phyloP scores from a whole-genome alignment of 2,329 filamentous ascomycete species.

The Ophiostoma novo-ulmi region DNA sequence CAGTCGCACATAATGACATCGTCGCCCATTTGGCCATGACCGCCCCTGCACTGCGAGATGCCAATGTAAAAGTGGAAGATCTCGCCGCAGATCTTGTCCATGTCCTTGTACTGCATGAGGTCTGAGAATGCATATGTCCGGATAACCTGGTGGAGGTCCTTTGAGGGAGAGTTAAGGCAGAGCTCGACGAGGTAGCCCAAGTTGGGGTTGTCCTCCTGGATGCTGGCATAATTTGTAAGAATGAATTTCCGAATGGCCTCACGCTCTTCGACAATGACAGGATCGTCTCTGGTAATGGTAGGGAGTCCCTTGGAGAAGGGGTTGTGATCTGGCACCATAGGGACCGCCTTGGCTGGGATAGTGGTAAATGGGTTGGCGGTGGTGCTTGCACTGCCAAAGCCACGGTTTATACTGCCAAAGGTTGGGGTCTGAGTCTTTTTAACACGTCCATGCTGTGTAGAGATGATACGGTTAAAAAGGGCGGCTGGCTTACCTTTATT shows the following conservation, averaged over 20 bases:
- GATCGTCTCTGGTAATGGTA: background rate
- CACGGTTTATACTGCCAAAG: background rate
- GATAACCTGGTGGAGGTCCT: slow-evolving; percentile 6
- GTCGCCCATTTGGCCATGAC: slow-evolving; percentile 3
- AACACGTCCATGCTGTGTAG: background rate
- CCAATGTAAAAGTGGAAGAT: slow-evolving; percentile 20
- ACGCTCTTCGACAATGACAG: background rate
- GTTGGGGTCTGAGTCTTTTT: background rate
- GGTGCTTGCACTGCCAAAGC: background rate
- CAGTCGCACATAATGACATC: slow-evolving; percentile 28
- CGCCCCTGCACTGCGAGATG: slow-evolving; percentile 12
- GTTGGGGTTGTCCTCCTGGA: slow-evolving; percentile 1
- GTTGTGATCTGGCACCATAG: background rate
- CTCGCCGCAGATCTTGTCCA: slow-evolving; percentile 22
- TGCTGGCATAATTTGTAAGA: background rate
- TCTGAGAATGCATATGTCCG: background rate
- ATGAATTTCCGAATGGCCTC: background rate
- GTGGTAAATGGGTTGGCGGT: no score
- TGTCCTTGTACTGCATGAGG: slow-evolving; percentile 18
- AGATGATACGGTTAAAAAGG: background rate
- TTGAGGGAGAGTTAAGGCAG: slow-evolving; percentile 13
- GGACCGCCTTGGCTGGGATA: background rate
- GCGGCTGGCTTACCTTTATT: background rate
- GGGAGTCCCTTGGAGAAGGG: background rate
- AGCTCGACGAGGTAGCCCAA: slow-evolving; percentile 9